Evolutionary conservation across 208 protist genomes (phyloP).

Genomic region (Acanthamoeba polyphaga): DNA sequence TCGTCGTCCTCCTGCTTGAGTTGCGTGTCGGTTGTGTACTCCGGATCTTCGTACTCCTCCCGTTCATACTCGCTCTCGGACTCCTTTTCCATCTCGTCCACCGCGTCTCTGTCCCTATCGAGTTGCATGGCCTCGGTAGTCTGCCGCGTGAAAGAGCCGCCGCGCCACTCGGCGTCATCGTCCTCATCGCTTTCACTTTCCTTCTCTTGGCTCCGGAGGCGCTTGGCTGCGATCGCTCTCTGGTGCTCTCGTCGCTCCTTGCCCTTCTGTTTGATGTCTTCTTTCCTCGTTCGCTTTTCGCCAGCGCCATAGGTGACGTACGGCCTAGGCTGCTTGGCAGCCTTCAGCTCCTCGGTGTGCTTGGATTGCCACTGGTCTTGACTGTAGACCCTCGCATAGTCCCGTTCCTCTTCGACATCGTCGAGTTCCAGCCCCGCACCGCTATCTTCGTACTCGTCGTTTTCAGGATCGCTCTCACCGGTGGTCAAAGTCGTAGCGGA

Average conservation of each 20-base stretch:
- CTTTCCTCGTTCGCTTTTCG: conserved; percentile 34
- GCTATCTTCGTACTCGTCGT: neutral
- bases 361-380: neutral
- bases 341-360: conserved; percentile 4
- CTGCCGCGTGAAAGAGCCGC: neutral
- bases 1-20: neutral
- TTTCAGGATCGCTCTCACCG: conserved; percentile 17
- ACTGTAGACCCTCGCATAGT: neutral
- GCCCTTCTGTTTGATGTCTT: conserved; percentile 33
- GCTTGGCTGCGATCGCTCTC: neutral
- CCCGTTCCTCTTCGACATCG: neutral
- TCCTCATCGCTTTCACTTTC: conserved; percentile 12
- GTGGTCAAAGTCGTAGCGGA: neutral
- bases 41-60: conserved; percentile 35
- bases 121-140: neutral
- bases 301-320: neutral
- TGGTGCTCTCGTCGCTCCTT: neutral
- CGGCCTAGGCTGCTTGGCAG: neutral
- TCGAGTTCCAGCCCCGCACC: neutral
- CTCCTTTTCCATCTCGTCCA: conserved; percentile 25
- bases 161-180: neutral
- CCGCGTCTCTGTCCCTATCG: neutral
- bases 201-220: neutral
- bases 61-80: conserved; percentile 35
- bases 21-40: conserved; percentile 20